Percentiles rank a stretch among this genome's conserved stretches.
phyloP scores from a whole-genome alignment of 1,284 basidiomycete genomes.

The Moesziomyces antarcticus region DNA sequence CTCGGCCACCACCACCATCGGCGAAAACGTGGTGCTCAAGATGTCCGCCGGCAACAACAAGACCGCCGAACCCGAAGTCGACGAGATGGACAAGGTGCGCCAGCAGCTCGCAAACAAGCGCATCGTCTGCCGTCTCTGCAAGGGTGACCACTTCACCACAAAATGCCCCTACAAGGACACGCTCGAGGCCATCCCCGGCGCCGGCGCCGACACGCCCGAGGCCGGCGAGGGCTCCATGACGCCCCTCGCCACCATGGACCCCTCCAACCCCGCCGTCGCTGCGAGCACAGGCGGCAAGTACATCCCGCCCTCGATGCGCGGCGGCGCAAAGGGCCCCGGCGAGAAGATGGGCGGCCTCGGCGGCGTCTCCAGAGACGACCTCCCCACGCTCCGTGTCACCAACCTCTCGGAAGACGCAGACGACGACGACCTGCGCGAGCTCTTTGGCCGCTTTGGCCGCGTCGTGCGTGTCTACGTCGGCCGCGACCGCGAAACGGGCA shows the following conservation, averaged over 20 bases:
- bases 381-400: slow-evolving; percentile 95
- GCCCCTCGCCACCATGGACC: slow-evolving; percentile 65
- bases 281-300: slow-evolving; percentile 77
- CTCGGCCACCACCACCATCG: slow-evolving; percentile 86
- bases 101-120: slow-evolving; percentile 79
- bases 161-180: slow-evolving; percentile 99
- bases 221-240: slow-evolving; percentile 73
- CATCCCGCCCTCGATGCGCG: slow-evolving; percentile 89
- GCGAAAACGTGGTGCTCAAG: slow-evolving; percentile 88
- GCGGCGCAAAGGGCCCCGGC: slow-evolving; percentile 74
- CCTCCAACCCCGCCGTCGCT: slow-evolving; percentile 64
- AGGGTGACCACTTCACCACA: slow-evolving; percentile 96
- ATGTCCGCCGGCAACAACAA: slow-evolving; percentile 78
- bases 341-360: slow-evolving; percentile 78
- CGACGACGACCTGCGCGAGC: slow-evolving; percentile 91
- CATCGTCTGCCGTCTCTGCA: slow-evolving; percentile 92
- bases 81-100: slow-evolving; percentile 79
- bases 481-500: slow-evolving; percentile 91
- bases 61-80: slow-evolving; percentile 76
- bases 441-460: slow-evolving; percentile 75
- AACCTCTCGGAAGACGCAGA: slow-evolving; percentile 95
- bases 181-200: slow-evolving; percentile 76
- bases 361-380: slow-evolving; percentile 76
- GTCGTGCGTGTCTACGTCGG: slow-evolving; percentile 95
- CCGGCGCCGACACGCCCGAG: slow-evolving; percentile 59